Evolutionary conservation across 1,284 basidiomycete species (phyloP), one percentile per base, ranked within the genome.

Genomic region (Puccinia hordei): DNA sequence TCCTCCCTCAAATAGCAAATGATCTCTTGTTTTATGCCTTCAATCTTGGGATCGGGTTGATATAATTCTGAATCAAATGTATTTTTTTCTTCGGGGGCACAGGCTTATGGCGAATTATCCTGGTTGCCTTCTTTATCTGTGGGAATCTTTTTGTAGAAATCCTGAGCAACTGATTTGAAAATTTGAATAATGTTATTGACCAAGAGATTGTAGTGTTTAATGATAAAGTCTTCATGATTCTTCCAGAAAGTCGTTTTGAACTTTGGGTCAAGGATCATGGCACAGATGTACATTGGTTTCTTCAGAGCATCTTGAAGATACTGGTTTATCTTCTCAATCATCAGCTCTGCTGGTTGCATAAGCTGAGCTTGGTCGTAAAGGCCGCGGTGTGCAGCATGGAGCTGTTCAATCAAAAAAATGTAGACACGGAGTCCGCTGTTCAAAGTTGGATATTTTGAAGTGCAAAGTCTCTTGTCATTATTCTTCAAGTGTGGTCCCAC

Each of bases 181-280:
- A 33, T 66, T 9, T 22, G 12, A 2, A 44, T 4, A 8, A 66
- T 46, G 17, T 66, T 19, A 44, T 66, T 22, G 12, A 44, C 22
- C 1, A 38, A 44, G 1, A 66, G 4, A 8, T 66, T 35, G 65
- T 44, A 66, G 44, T 66, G n/a, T 44, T 66, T 6, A n/a, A 17
- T 2, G 35, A 66, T 41, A 22, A 66, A 66, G 2, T 44, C 22
- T 17, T 22, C 1, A 24, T 66, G 65, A 66, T n/a, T 66, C 22
- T 66, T 66, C 65, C 65, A 66, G 24, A 66, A 66, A 9, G 38
- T 1, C 3, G 15, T 41, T 27, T 66, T 66, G 65, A 66, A 66
- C 2, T 41, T 46, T 8, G 65, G 65, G 44, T 66, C 38, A 6
- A 66, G 24, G 35, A 66, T 46, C 38, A 66, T 66, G 10, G 30